Evolutionary conservation across 306 rosid species (phyloP), one percentile per base, ranked within the genome.

Genomic region (Vicia villosa): DNA sequence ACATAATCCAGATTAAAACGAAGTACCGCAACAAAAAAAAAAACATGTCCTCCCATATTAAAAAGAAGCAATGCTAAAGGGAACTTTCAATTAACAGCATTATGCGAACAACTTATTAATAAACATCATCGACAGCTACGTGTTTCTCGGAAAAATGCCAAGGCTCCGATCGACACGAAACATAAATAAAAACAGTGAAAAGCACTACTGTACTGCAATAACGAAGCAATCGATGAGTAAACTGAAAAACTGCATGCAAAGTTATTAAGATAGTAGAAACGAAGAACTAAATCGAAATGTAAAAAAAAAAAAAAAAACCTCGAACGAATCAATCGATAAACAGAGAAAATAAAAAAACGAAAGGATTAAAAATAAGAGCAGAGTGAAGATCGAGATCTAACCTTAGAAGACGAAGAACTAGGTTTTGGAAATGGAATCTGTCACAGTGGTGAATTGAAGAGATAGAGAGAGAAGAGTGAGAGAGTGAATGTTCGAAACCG

Each of bases 401-500:
- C 79, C 51, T 51, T 63, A 70, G 76, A 72, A 16, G 28, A 72
- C 5, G 13, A 60, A 59, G 8, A 32, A 56, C 4, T 20, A 73
- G 26, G 74, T 37, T 56, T 55, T 34, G 70, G 79, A 81, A 77
- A 81, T 86, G 84, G 74, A 79, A 87, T 85, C 95, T 81, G 13
- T 6, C 77, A 1, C 8, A 61, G 56, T 40, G 70, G 10, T 9
- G 74, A 57, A 74, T 42, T 67, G 71, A 42, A 49, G 74, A 51
- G 73, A 54, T 43, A 26, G 63, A 64, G 69, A 50, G 46, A 20
- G 14, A 38, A 1, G 12, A 46, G 61, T 56, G 80, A 54, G 68
- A 40, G 73, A 55, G 81, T 82, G 80, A 80, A 84, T 82, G 88
- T 78, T 75, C 81, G 87, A 80, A 88, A 84, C 89, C 47, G 86